These are phyloP conservation scores for Chamaenerion angustifolium DNA, from an alignment of 345 rosid genomes.

Conservation along the genomic window DNA sequence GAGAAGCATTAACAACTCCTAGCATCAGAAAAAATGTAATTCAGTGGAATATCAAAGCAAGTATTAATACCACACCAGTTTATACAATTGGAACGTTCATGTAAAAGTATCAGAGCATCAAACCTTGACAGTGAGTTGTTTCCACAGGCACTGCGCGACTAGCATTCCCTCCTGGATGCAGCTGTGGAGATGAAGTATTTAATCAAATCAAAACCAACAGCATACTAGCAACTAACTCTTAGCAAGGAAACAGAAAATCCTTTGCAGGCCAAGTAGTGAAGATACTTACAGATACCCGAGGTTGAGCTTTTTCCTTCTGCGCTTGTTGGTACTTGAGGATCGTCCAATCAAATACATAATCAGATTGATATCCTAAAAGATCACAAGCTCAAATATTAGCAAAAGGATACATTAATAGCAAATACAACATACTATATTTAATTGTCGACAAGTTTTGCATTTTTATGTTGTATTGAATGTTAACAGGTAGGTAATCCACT, in stretches of 20 bases:
- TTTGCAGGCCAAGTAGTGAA: neutral
- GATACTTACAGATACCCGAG: constrained; percentile 41
- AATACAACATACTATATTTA: neutral
- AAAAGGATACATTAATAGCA: neutral
- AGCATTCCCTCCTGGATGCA: constrained; percentile 52
- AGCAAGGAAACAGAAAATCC: neutral
- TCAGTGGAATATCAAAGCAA: too few relatives aligned
- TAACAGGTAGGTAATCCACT: neutral
- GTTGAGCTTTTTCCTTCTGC: constrained; percentile 52
- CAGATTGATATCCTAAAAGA: constrained; percentile 66
- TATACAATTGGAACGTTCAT: neutral
- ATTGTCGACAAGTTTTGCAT: too few relatives aligned
- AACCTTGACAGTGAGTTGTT: constrained; percentile 53
- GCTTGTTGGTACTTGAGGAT: constrained; percentile 81
- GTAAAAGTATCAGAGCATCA: constrained; percentile 10
- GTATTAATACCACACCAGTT: neutral
- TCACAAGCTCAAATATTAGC: constrained; percentile 1
- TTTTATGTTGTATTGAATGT: too few relatives aligned
- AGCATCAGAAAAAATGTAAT: constrained; percentile 10
- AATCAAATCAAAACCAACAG: too few relatives aligned
- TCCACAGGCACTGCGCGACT: constrained; percentile 38
- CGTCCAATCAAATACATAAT: constrained; percentile 92
- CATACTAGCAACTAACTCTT: too few relatives aligned
- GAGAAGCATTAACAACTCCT: constrained; percentile 40
- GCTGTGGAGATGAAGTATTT: constrained; percentile 24